Base-by-base conservation (phyloP, 352 stramenopile species). In the Globisporangium spiculum region DNA sequence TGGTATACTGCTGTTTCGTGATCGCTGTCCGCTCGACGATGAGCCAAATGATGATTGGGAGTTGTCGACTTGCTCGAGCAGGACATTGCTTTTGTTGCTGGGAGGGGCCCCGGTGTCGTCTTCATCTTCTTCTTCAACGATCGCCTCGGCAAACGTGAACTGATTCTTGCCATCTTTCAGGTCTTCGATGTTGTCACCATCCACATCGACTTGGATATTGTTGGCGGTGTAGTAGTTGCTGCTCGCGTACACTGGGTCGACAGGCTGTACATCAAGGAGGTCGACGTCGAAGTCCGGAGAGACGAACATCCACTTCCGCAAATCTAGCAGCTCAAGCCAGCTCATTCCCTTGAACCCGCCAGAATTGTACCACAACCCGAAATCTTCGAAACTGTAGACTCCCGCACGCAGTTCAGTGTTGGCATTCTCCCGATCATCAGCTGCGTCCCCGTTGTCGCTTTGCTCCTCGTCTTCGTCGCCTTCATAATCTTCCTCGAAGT, bases 221-320 rank as follows among this genome's bases (percentile, higher is more conserved):
- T 94, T 91, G 2, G 86, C 84, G 7, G 84, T 93, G 70, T 91
- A 96, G 65, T 96, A 96, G 65, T 91, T 90, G 38, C 81, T 87
- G 54, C 84, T 92, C 34, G 86, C 86, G 10, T 93, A 78, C 2
- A 91, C 74, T 1, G 80, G 78, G 44, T 96, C 86, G 10, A 93
- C 81, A 7, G 86, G 86, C n/a, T 86, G 69, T 1, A 78, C 75
- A 46, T 96, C 86, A 12, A 96, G 73, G 0, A 73, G 60, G 10
- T 93, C 84, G 14, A 93, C 68, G 14, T 80, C 73, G 34, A 96
- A 95, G 2, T 75, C 67, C 9, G 84, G 74, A 12, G 83, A 93
- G 32, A 95, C 78, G 69, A 92, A 94, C 16, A 80, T 69, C 89
- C 87, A 96, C 61, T 96, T 96, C 22, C 82, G 78, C 55, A 96